phyloP scores from a whole-genome alignment of 2,329 filamentous ascomycete genomes.

The Apiospora kogelbergensis region DNA sequence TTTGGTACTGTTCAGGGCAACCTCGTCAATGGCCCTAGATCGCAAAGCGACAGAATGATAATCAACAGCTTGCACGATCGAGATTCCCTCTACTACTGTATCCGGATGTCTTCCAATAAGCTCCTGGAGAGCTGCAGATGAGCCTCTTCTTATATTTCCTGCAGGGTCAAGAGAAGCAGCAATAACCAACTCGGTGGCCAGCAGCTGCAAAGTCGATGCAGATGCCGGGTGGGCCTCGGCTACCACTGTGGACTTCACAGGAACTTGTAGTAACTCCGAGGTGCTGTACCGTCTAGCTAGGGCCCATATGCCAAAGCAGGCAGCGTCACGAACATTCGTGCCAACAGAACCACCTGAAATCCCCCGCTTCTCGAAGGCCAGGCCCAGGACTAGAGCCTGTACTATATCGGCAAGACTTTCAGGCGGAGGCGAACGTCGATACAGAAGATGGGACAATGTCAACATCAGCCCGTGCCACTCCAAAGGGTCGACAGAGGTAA shows the following conservation, averaged over 20 bases:
- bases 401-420: slow-evolving; percentile 71
- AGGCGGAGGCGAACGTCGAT: slow-evolving; percentile 76
- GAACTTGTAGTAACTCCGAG: slow-evolving; percentile 67
- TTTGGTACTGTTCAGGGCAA: slow-evolving; percentile 67
- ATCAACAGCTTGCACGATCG: slow-evolving; percentile 85
- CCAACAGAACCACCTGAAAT: slow-evolving; percentile 83
- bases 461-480: slow-evolving; percentile 93
- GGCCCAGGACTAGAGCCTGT: slow-evolving; percentile 72
- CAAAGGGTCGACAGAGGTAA: slow-evolving; percentile 75
- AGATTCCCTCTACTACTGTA: slow-evolving; percentile 76
- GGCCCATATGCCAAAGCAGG: slow-evolving; percentile 95
- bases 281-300: slow-evolving; percentile 85
- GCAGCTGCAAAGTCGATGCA: slow-evolving; percentile 65
- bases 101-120: slow-evolving; percentile 91
- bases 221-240: slow-evolving; percentile 36
- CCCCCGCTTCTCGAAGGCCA: slow-evolving; percentile 86
- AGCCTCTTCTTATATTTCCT: slow-evolving; percentile 89
- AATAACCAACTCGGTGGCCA: slow-evolving; percentile 79
- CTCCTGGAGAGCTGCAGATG: slow-evolving; percentile 92
- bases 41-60: slow-evolving; percentile 92
- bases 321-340: slow-evolving; percentile 89
- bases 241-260: slow-evolving; percentile 44
- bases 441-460: slow-evolving; percentile 82
- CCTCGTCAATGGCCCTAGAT: slow-evolving; percentile 75
- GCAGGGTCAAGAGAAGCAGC: slow-evolving; percentile 84